Evolutionary conservation across 306 rosid species (phyloP), one percentile per base, ranked within the genome.

Genomic region (Cucurbita pepo): DNA sequence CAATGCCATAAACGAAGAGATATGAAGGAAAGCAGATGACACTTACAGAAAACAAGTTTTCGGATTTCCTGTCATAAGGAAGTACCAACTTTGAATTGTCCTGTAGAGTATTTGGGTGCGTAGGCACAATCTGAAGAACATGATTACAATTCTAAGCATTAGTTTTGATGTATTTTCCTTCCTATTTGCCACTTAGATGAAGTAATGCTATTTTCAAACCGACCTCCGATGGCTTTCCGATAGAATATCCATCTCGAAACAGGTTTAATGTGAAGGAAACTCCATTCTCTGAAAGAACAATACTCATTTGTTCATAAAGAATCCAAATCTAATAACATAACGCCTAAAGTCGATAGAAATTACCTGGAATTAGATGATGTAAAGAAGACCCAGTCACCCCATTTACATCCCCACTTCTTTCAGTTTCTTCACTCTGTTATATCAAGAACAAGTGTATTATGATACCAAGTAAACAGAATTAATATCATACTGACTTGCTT

Each of bases 1-100:
- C 61, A 13, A 69, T 50, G 44, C 36, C 38, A 25, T 30, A 15
- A 69, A 69, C 21, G 59, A 30, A 69, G 45, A 55, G 38, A 55
- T 2, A 52, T 40, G 22, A 53, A 52, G 64, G 21, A 56, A 60
- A 81, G 56, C 69, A 64, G 57, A 63, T 25, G 77, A 80, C 37
- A 81, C 83, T 86, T 86, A 91, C 99, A 78, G 85, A 81, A 82
- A 95, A 89, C 71, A 95, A 85, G 77, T 85, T 86, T 83, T 95
- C 99, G 25, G 97, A 89, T 10, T 88, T 78, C 83, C 95, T 85
- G 77, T 89, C 99, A 83, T 95, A 95, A 22, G 97, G 99, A 78
- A 85, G 97, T 75, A 94, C 82, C 81, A 81, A 74, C 89, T 95
- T 95, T 2, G 85, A 88, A 74, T 78, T 81, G 71, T 88, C 91